phyloP scores from a whole-genome alignment of 2,329 filamentous ascomycete species.

The Cladophialophora yegresii region DNA sequence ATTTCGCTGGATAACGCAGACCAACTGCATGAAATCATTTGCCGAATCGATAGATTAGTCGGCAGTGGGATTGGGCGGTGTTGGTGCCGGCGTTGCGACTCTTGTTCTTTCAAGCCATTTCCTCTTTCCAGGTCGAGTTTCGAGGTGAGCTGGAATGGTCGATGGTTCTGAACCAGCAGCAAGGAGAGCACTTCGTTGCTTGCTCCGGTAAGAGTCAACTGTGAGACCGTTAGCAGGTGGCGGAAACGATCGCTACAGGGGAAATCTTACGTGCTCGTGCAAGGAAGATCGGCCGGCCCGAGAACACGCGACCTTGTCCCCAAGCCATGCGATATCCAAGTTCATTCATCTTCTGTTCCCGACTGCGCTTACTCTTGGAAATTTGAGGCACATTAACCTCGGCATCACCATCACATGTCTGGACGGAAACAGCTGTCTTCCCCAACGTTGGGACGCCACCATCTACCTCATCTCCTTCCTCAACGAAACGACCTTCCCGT shows the following conservation, averaged over 20 bases:
- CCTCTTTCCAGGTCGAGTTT: slow-evolving; percentile 83
- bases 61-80: slow-evolving; percentile 25
- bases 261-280: slow-evolving; percentile 80
- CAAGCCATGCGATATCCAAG: slow-evolving; percentile 94
- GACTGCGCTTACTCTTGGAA: slow-evolving; percentile 67
- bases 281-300: slow-evolving; percentile 80
- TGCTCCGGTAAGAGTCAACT: slow-evolving; percentile 95
- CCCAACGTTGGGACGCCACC: slow-evolving; percentile 43
- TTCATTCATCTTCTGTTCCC: slow-evolving; percentile 90
- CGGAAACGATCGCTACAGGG: slow-evolving; percentile 15
- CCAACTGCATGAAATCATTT: not conserved
- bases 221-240: slow-evolving; percentile 27
- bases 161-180: slow-evolving; percentile 73
- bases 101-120: slow-evolving; percentile 64
- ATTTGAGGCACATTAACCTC: slow-evolving; percentile 76
- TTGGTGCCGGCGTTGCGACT: slow-evolving; percentile 20
- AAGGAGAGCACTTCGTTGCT: slow-evolving; percentile 81
- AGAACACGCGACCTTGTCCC: slow-evolving; percentile 91
- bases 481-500: slow-evolving; percentile 73
- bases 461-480: slow-evolving; percentile 61
- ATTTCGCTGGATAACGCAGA: slow-evolving; percentile 8
- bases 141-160: slow-evolving; percentile 77
- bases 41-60: slow-evolving; percentile 13
- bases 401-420: slow-evolving; percentile 67
- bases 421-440: slow-evolving; percentile 60